Evolutionary conservation across 805 yeast species (phyloP).

Genomic region (Ogataea saltuana): DNA sequence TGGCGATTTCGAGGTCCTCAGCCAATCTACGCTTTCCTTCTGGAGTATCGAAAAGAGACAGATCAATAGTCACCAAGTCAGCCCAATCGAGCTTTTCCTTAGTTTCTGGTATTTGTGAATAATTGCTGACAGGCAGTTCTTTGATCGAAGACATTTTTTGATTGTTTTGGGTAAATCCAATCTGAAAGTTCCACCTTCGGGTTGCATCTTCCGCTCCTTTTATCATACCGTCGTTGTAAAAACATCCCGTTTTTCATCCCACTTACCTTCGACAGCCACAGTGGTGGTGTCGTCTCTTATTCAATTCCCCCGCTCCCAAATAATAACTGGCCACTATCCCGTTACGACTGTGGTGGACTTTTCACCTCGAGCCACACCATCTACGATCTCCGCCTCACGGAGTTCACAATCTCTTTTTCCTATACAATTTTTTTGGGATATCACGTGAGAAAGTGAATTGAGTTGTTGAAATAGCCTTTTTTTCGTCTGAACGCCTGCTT

Average conservation of each 20-base stretch:
- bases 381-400: too few relatives aligned
- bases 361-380: too few relatives aligned
- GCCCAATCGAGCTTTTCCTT: slow-evolving; percentile 36
- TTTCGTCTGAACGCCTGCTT: too few relatives aligned
- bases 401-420: too few relatives aligned
- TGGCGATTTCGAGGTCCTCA: slow-evolving; percentile 31
- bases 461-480: too few relatives aligned
- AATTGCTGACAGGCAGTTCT: slow-evolving; percentile 8
- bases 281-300: too few relatives aligned
- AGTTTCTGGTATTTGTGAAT: slow-evolving; percentile 26
- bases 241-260: background rate
- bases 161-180: slow-evolving; percentile 3
- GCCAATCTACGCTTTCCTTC: slow-evolving; percentile 35
- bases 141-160: slow-evolving; percentile 16
- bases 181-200: background rate
- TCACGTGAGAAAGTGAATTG: too few relatives aligned
- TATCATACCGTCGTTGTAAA: background rate
- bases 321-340: too few relatives aligned
- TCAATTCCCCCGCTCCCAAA: too few relatives aligned
- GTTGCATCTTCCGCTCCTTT: background rate
- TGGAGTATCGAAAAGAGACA: slow-evolving; percentile 32
- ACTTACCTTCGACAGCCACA: background rate
- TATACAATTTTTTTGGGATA: too few relatives aligned
- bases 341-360: too few relatives aligned
- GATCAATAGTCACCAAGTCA: slow-evolving; percentile 33